Conservation (phyloP, 495 filamentous ascomycete species). For the Penicillium psychrofluorescens region DNA sequence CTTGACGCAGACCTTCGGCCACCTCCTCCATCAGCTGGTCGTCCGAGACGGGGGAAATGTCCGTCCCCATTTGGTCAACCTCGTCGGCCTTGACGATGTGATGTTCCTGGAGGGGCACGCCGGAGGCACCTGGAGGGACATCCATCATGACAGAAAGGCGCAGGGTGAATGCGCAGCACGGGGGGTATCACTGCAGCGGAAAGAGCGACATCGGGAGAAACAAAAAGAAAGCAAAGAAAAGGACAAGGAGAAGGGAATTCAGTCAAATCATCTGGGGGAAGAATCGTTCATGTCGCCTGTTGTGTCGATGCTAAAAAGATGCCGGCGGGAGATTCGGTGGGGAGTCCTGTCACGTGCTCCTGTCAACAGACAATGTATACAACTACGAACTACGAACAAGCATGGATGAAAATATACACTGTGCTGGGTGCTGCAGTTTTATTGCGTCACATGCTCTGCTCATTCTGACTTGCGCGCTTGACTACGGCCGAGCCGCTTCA, state of each 20-base stretch:
- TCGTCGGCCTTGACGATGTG: slow-evolving; percentile 50
- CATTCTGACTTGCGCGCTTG: slow-evolving; percentile 25
- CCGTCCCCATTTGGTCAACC: slow-evolving; percentile 46
- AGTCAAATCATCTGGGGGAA: slow-evolving; percentile 1
- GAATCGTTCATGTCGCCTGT: neutral
- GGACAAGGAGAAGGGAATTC: neutral
- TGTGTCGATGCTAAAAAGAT: neutral
- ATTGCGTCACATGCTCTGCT: neutral
- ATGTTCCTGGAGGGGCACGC: slow-evolving; percentile 22
- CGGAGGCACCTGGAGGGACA: slow-evolving; percentile 11
- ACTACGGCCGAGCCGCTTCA: slow-evolving; percentile 22
- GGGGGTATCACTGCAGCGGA: slow-evolving; percentile 2
- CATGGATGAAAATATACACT: neutral
- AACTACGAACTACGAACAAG: neutral
- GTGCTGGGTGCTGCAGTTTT: too few relatives aligned
- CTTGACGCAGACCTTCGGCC: slow-evolving; percentile 40
- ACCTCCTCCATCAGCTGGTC: slow-evolving; percentile 44
- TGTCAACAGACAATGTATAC: neutral
- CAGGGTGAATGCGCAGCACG: slow-evolving; percentile 1
- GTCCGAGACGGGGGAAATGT: slow-evolving; percentile 43
- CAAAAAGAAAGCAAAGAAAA: neutral
- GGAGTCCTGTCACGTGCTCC: neutral
- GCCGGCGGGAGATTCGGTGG: slow-evolving; percentile 2
- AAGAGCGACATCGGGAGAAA: slow-evolving; percentile 5
- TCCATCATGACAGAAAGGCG: slow-evolving; percentile 23